phyloP scores from a whole-genome alignment of 2,329 filamentous ascomycete genomes.

The Emydomyces testavorans region DNA sequence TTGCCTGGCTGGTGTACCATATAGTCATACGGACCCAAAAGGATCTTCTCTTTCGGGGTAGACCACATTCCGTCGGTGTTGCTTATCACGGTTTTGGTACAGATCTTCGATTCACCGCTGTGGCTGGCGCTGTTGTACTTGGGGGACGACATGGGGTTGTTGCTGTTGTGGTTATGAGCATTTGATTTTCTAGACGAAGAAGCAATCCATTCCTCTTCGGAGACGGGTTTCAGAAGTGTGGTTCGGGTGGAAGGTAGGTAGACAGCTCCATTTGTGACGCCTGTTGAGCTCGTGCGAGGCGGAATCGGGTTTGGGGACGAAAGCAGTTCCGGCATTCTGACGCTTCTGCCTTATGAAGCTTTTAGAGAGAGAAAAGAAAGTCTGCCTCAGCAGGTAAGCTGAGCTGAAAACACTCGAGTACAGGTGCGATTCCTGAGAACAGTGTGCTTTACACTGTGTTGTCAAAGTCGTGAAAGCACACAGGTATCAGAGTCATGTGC shows the following conservation, averaged over 20 bases:
- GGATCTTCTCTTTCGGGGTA: conserved; percentile 61
- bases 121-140: neutral
- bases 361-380: neutral
- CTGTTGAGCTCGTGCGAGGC: conserved; percentile 59
- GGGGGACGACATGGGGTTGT: conserved; percentile 17
- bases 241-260: conserved; percentile 20
- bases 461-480: no score
- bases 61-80: conserved; percentile 44
- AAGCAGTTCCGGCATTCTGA: conserved; percentile 25
- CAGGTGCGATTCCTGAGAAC: neutral
- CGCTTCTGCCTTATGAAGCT: neutral
- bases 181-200: conserved; percentile 27
- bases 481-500: no score
- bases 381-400: neutral
- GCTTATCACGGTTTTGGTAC: conserved; percentile 8
- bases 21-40: conserved; percentile 71
- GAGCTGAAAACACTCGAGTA: neutral
- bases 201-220: conserved; percentile 52
- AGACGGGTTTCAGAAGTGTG: conserved; percentile 43
- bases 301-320: conserved; percentile 54
- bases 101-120: neutral
- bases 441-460: no score
- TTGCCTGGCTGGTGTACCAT: conserved; percentile 61
- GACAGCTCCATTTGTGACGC: conserved; percentile 31
- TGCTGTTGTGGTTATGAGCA: conserved; percentile 17